A percentile compares a stretch with the other conserved stretches of the same genome.
Evolutionary conservation across 495 filamentous ascomycete genomes (phyloP).

Genomic region (Lepidopterella palustris): DNA sequence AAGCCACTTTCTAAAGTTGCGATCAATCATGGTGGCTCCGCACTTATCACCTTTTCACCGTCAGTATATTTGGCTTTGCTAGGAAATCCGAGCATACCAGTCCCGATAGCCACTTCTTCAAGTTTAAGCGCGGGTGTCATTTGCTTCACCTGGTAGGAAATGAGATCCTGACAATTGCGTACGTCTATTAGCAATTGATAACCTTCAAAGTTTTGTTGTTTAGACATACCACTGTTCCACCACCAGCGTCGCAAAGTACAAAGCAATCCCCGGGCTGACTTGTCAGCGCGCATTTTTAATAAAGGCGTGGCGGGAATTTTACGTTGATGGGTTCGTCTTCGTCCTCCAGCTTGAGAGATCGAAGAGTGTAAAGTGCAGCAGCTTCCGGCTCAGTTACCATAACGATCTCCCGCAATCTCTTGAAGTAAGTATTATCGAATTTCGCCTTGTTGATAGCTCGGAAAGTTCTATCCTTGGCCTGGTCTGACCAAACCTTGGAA

Average conservation of each 20-base stretch:
- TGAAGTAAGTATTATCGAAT: not conserved
- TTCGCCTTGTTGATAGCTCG: not conserved
- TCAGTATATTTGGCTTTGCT: not conserved
- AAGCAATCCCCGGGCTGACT: not conserved
- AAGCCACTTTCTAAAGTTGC: not conserved
- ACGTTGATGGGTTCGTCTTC: too few species aligned
- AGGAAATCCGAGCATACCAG: not conserved
- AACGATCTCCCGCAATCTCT: not conserved
- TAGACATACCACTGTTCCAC: not conserved
- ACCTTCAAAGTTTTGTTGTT: too few species aligned
- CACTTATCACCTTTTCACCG: slow-evolving; percentile 4
- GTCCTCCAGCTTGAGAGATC: not conserved
- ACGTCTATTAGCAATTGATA: too few species aligned
- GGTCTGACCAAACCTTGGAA: not conserved
- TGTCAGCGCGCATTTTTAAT: not conserved
- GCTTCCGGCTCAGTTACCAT: not conserved
- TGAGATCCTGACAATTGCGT: too few species aligned
- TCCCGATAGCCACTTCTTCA: not conserved
- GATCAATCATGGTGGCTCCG: slow-evolving; percentile 1
- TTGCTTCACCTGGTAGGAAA: not conserved
- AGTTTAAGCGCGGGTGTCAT: not conserved
- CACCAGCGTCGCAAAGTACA: not conserved
- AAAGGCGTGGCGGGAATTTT: not conserved
- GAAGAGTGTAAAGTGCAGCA: not conserved
- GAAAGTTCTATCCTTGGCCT: not conserved